Base-by-base conservation (phyloP, 164 flowering plant species). In the Paratinospora sagittata region DNA sequence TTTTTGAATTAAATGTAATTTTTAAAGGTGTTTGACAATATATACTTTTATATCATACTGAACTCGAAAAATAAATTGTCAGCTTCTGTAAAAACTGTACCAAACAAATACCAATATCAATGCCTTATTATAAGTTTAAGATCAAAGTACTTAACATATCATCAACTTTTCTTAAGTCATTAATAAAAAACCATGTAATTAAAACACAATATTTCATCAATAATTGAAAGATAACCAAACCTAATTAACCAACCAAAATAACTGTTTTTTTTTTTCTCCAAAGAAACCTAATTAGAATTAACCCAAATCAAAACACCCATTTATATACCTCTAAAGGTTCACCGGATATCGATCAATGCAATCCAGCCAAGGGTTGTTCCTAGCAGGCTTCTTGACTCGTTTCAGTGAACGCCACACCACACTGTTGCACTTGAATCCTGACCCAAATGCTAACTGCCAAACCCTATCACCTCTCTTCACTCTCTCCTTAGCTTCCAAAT, bases 361-460 rank as follows among this genome's bases (percentile, higher is more conserved):
- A 23, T 85, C 88, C 5, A 91, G 85, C 98, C 98, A 95, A 0
- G 98, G 98, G 78, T 79, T 87, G 72, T 33, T 66, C 85, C 77
- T 62, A 19, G 80, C 70, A 0, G 95, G 89, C 81, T 76, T 88
- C 79, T 65, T 81, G 8, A 83, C 79, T 7, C 85, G 80, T 4
- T 89, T 77, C 52, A 95, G 52, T 1, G 97, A 73, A 43, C 73
- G 69, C 98, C 97, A 95, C 61, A 95, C 97, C 0, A 82, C 82
- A 13, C 97, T 90, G 81, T 95, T 95, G 79, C 98, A 95, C 80
- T 95, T 95, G 78, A 95, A 89, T 1, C 98, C 98, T 0, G 97
- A 92, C 17, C 98, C 98, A 52, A 90, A 95, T 0, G 97, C 86
- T 2, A 95, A 73, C 72, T 92, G 97, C 98, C 98, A 95, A 10